Evolutionary conservation across 306 rosid species (phyloP).

Genomic region (Quercus dentata): DNA sequence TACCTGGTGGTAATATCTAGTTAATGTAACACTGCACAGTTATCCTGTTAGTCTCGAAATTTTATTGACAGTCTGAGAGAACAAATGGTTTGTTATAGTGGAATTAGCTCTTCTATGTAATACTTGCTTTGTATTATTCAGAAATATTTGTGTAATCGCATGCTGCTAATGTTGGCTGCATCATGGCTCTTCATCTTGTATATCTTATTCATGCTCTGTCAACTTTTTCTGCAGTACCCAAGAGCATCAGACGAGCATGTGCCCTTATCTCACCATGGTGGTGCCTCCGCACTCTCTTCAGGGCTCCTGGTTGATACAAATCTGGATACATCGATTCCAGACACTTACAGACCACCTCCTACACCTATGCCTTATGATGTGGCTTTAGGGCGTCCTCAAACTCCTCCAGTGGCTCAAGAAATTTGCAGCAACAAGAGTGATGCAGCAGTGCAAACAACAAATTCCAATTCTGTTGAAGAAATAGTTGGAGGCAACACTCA

Average conservation of each 20-base stretch:
- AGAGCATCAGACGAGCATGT: slow-evolving; percentile 75
- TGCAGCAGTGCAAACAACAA: slow-evolving; percentile 38
- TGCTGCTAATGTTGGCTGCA: neutral
- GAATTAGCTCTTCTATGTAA: neutral
- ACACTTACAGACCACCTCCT: slow-evolving; percentile 86
- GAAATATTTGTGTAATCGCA: neutral
- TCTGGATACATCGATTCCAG: slow-evolving; percentile 84
- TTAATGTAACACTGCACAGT: neutral
- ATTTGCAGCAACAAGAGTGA: slow-evolving; percentile 48
- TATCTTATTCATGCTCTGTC: neutral
- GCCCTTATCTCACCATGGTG: slow-evolving; percentile 61
- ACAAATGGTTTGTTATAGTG: neutral
- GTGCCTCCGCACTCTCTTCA: slow-evolving; percentile 47
- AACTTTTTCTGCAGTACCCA: slow-evolving; percentile 63
- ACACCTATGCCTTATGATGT: slow-evolving; percentile 76
- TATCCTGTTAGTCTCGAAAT: neutral
- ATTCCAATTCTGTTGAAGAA: slow-evolving; percentile 60
- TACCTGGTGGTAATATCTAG: neutral
- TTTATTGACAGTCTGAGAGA: neutral
- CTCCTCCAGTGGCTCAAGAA: slow-evolving; percentile 56
- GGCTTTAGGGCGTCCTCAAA: slow-evolving; percentile 45
- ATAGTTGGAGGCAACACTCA: slow-evolving; percentile 38
- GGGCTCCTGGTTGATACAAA: slow-evolving; percentile 85
- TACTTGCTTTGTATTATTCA: neutral
- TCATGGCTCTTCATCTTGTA: neutral